phyloP scores from a whole-genome alignment of 1,284 basidiomycete species.

The Sporisorium scitamineum region DNA sequence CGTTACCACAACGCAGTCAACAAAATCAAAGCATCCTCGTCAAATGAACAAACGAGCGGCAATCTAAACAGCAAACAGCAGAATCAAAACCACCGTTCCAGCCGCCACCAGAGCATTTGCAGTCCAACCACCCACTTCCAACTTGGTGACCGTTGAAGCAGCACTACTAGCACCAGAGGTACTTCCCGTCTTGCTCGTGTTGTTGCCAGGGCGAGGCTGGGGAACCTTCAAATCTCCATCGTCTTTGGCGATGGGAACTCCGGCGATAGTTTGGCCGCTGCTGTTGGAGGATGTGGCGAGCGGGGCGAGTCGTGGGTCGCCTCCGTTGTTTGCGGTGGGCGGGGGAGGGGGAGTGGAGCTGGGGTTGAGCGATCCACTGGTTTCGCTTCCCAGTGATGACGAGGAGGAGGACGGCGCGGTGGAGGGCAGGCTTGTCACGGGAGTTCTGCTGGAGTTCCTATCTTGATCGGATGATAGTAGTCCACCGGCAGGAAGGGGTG shows the following conservation, averaged over 20 bases:
- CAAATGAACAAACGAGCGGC: background rate
- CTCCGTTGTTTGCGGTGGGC: background rate
- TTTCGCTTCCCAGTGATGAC: background rate
- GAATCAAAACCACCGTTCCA: slow-evolving; percentile 1
- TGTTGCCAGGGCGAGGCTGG: background rate
- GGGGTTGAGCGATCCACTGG: slow-evolving; percentile 18
- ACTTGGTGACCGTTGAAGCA: background rate
- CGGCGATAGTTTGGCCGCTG: background rate
- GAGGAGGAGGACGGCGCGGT: background rate
- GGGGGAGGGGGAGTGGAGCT: slow-evolving; percentile 11
- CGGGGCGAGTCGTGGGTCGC: background rate
- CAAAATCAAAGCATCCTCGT: background rate
- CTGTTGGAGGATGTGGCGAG: background rate
- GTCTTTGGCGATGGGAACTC: slow-evolving; percentile 12
- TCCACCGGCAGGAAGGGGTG: background rate
- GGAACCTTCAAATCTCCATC: slow-evolving; percentile 18
- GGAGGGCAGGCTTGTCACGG: slow-evolving; percentile 3
- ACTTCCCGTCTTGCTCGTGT: background rate
- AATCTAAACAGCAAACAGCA: slow-evolving; percentile 17
- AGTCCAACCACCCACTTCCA: background rate
- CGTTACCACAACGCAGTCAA: background rate
- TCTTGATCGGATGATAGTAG: background rate
- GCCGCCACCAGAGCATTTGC: background rate
- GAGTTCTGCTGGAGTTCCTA: background rate
- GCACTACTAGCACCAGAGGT: background rate